These are phyloP conservation scores for Trichoderma pleuroti DNA, from an alignment of 2,329 filamentous ascomycete genomes.

Conservation along the genomic window DNA sequence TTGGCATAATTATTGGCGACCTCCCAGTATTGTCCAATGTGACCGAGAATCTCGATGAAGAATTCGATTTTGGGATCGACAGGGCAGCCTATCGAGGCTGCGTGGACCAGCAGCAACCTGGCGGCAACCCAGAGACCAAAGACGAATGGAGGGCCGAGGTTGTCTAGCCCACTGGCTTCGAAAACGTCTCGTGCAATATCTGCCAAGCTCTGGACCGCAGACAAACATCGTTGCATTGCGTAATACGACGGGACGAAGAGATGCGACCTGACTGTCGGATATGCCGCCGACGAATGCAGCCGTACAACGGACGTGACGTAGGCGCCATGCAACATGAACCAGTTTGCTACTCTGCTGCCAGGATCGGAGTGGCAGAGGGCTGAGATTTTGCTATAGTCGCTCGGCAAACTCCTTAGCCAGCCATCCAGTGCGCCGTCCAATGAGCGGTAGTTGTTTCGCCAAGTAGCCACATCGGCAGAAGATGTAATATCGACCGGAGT, in stretches of 20 bases:
- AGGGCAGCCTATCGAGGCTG: constrained; percentile 36
- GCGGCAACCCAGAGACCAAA: constrained; percentile 45
- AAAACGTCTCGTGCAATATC: constrained; percentile 44
- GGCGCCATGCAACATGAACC: constrained; percentile 46
- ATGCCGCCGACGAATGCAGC: constrained; percentile 43
- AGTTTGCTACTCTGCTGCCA: constrained; percentile 44
- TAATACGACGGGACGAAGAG: constrained; percentile 44
- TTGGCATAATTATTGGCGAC: constrained; percentile 42
- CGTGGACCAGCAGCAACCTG: constrained; percentile 40
- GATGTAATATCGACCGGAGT: constrained; percentile 39
- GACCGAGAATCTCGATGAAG: constrained; percentile 40
- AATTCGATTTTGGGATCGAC: constrained; percentile 42
- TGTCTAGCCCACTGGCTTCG: constrained; percentile 41
- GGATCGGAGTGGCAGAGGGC: constrained; percentile 44
- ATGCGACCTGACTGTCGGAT: constrained; percentile 39
- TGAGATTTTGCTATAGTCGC: constrained; percentile 45
- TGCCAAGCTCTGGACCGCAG: constrained; percentile 42
- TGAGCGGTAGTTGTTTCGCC: constrained; percentile 40
- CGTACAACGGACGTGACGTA: constrained; percentile 44
- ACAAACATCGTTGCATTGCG: constrained; percentile 44
- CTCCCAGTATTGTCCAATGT: constrained; percentile 44
- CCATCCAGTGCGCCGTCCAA: constrained; percentile 39
- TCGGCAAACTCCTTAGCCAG: constrained; percentile 42
- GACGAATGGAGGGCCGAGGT: constrained; percentile 42
- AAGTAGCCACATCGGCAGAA: constrained; percentile 36